Percentiles rank a stretch among this genome's conserved stretches.
Conservation (phyloP, 208 protist species). For the Ichthyophonus hoferi region DNA sequence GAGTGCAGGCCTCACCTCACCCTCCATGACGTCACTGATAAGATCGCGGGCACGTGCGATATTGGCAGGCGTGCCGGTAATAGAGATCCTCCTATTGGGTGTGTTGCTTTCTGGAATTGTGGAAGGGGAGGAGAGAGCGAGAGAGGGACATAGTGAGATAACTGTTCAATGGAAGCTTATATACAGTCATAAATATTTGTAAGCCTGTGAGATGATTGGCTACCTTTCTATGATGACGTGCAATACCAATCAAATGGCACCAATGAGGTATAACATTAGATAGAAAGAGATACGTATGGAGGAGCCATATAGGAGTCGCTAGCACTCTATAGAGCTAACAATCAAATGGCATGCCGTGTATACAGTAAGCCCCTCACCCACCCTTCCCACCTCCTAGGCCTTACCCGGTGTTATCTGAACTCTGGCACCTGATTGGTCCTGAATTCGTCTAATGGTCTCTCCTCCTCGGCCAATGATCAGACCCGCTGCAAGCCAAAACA, state of each 20-base stretch:
- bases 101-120: not conserved
- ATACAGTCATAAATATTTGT: too few species aligned
- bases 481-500: conserved; percentile 6
- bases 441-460: conserved; percentile 23
- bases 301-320: too few species aligned
- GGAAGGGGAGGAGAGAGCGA: too few species aligned
- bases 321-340: too few species aligned
- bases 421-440: not conserved
- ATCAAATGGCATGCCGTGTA: not conserved
- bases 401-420: conserved; percentile 7
- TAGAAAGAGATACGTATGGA: too few species aligned
- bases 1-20: not conserved
- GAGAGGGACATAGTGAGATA: too few species aligned
- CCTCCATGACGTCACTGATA: conserved; percentile 1
- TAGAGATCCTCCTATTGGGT: not conserved
- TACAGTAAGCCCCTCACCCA: not conserved
- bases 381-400: not conserved
- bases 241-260: too few species aligned
- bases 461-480: conserved; percentile 28
- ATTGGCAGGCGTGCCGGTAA: not conserved
- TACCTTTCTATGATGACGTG: too few species aligned
- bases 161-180: too few species aligned
- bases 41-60: not conserved
- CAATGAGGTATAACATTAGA: too few species aligned
- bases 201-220: too few species aligned